Base-by-base conservation (phyloP, 805 yeast species). In the Hanseniaspora clermontiae region DNA sequence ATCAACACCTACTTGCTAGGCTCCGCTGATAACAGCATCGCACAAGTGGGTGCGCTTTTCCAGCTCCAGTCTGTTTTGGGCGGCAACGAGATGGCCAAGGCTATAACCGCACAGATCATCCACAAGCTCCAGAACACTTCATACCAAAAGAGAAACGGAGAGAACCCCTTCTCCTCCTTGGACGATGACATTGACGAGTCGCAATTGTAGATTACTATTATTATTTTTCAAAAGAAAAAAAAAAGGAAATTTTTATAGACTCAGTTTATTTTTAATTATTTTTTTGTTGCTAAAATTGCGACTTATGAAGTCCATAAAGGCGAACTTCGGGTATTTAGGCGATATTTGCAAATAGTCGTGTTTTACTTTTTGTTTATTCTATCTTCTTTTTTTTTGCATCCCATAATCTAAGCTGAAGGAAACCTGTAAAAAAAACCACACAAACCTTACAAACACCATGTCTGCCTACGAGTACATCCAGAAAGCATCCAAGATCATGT, bases 401-500 rank as follows among this genome's bases (percentile, higher is more conserved):
- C 27, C 27, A 3, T 24, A 24, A 24, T 24, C 27, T 24, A 3
- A 4, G 5, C 27, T 24, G 5, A 24, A 24, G 5, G 3, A 24
- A 24, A 24, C 27, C 11, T 42, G 15, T 10, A 45, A n/a, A n/a
- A n/a, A n/a, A n/a, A 45, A 45, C 6, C 8, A 29, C 32, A 45
- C 5, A n/a, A n/a, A 45, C 20, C 12, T 27, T 19, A 20, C 17
- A n/a, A n/a, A n/a, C 9, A 48, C 11, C 31, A 51, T 32, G 36
- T 78, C 78, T 81, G 73, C 78, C 38, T 74, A 65, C 64, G 67
- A 72, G 34, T 85, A 83, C 66, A 71, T 82, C 43, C 80, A 78
- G 57, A 64, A 72, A 19, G 89, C 87, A 2, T 77, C 83, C 39
- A 93, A 93, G 71, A 79, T 91, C 65, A 78, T 93, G 17, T 93